These are phyloP conservation scores for Termitomyces sp. DNA, from an alignment of 768 basidiomycete genomes.

Conservation along the genomic window DNA sequence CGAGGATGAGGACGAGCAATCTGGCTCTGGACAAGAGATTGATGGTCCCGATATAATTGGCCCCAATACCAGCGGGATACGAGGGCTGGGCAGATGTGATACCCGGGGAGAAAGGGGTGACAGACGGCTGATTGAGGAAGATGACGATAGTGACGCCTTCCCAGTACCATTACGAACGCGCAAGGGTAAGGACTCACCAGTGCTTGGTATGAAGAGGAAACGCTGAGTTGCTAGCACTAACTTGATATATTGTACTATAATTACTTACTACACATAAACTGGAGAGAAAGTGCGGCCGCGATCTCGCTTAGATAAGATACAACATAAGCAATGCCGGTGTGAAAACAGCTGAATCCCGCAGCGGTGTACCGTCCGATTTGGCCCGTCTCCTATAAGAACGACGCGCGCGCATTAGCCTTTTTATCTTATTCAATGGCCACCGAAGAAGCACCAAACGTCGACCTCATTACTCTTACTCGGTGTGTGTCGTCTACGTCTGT, in stretches of 20 bases:
- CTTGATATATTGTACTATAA: constrained; percentile 2
- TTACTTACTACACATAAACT: background rate
- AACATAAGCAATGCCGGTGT: constrained; percentile 15
- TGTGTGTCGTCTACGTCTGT: constrained; percentile 26
- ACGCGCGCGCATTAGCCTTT: constrained; percentile 8
- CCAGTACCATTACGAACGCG: constrained; percentile 67
- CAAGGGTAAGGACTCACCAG: constrained; percentile 50
- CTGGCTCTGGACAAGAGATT: constrained; percentile 48
- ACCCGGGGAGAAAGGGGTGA: constrained; percentile 21
- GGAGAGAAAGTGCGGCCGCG: constrained; percentile 5
- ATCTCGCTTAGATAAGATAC: constrained; percentile 10
- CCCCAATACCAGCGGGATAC: constrained; percentile 59
- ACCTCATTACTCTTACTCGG: constrained; percentile 92
- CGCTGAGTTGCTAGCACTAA: constrained; percentile 36
- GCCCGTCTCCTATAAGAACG: constrained; percentile 7
- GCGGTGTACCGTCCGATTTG: constrained; percentile 19
- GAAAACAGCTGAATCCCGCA: constrained; percentile 9
- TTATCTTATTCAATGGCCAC: constrained; percentile 31
- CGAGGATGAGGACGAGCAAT: constrained; percentile 44
- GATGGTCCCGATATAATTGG: constrained; percentile 44
- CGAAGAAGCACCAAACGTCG: constrained; percentile 73
- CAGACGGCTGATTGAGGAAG: constrained; percentile 37
- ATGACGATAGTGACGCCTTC: constrained; percentile 72
- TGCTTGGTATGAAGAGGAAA: constrained; percentile 59
- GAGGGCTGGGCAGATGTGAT: constrained; percentile 32